Evolutionary conservation across 2,329 filamentous ascomycete genomes (phyloP), one percentile per base, ranked within the genome.

Genomic region (Trichophyton schoenleinii): DNA sequence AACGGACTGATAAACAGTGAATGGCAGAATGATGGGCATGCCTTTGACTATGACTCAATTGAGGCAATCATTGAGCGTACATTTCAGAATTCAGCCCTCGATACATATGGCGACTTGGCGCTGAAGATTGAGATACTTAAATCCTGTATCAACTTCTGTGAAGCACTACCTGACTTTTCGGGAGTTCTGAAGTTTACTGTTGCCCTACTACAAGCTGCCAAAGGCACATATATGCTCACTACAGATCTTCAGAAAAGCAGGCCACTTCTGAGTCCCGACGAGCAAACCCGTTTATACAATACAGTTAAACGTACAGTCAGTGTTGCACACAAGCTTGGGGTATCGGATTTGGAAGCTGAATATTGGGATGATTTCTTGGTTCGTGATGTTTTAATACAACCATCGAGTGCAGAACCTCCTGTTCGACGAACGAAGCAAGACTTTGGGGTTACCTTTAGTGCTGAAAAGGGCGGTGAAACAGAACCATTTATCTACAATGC

Each of bases 301-400:
- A 96, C 92, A 67, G 91, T 99, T 63, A 84, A 86, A 41, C 87
- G 92, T 64, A 96, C 91, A 0, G 84, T 91, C 34, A 83, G 80
- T 36, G 83, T 94, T n/a, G 87, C 88, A 0, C 83, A 83, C 63
- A 86, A 88, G 63, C 75, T 96, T 28, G 91, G 91, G 0, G 76
- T 91, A 31, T 77, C 81, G 3, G 76, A 87, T 61, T 74, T 92
- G 48, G 81, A 85, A 59, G 91, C 90, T 4, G 88, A 94, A 67
- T 99, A 96, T 70, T 99, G 94, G 94, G 94, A 99, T 71, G 90
- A 96, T 69, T 97, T 97, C 67, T 78, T 99, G 7, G 81, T 99
- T 55, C 85, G 94, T 58, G 85, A 85, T 64, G 78, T 95, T 67
- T 83, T 86, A 60, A 77, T 95, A 49, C 83, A 91, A 58, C 73